Percentiles rank a stretch among this genome's conserved stretches.
Conservation (phyloP, 768 basidiomycete species). For the Lactarius sanguifluus region DNA sequence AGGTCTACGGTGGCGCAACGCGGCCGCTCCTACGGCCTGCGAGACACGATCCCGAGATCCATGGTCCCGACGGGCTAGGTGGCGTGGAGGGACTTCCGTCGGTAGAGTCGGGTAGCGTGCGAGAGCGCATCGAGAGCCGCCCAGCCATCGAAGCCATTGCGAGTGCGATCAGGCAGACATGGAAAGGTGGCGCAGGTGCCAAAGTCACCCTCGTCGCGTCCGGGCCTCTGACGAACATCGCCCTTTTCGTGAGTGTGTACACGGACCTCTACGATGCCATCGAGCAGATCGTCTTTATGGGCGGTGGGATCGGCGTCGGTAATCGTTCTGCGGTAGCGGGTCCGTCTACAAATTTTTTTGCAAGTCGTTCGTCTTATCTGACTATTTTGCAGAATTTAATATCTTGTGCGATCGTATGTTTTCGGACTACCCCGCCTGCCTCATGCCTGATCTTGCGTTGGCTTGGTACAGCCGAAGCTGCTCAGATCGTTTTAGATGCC, state of each 20-base stretch:
- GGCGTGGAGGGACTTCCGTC: constrained; percentile 77
- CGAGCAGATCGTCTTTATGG: constrained; percentile 83
- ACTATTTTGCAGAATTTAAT: constrained; percentile 61
- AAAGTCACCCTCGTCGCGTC: constrained; percentile 72
- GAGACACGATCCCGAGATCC: constrained; percentile 73
- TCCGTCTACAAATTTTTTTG: constrained; percentile 33
- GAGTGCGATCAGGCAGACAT: constrained; percentile 48
- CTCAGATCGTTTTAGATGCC: constrained; percentile 74
- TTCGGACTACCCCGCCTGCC: no score
- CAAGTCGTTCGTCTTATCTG: not conserved
- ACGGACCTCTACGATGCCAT: constrained; percentile 55
- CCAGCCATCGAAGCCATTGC: constrained; percentile 72
- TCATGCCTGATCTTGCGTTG: not conserved
- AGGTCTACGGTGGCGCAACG: constrained; percentile 66
- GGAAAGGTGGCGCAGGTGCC: constrained; percentile 57
- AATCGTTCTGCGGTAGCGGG: constrained; percentile 78
- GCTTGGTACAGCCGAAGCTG: constrained; percentile 66
- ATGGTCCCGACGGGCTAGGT: constrained; percentile 79
- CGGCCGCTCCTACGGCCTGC: constrained; percentile 65
- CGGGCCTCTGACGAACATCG: constrained; percentile 84
- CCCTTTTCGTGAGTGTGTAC: constrained; percentile 41
- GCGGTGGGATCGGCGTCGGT: constrained; percentile 83
- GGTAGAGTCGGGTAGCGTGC: constrained; percentile 48
- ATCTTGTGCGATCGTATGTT: constrained; percentile 79
- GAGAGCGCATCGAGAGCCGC: constrained; percentile 49